Conservation (phyloP, 179 eudicot species). For the Sideroxylon spinosum region DNA sequence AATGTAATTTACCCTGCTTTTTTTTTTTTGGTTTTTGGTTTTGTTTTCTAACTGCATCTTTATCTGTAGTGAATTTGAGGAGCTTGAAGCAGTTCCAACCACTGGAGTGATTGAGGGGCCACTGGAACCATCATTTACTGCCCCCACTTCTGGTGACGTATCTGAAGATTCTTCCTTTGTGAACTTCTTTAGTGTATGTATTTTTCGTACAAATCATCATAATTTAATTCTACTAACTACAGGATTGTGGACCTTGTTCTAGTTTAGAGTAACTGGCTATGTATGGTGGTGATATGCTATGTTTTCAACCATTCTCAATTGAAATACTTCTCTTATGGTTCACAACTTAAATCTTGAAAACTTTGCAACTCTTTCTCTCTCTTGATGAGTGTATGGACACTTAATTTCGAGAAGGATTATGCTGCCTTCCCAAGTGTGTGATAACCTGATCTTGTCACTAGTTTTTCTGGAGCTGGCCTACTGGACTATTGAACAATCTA, state of each 20-base stretch:
- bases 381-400: neutral
- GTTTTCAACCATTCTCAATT: neutral
- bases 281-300: neutral
- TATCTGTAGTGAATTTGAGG: conserved; percentile 60
- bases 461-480: too few species aligned
- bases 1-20: too few species aligned
- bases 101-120: conserved; percentile 57
- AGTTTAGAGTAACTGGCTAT: neutral
- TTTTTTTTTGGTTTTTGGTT: neutral
- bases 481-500: too few species aligned
- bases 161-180: conserved; percentile 50
- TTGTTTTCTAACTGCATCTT: neutral
- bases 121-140: conserved; percentile 46
- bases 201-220: conserved; percentile 6
- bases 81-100: conserved; percentile 63
- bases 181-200: conserved; percentile 61
- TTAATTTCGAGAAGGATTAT: neutral
- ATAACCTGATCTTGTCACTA: too few species aligned
- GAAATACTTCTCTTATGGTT: neutral
- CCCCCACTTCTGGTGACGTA: conserved; percentile 32
- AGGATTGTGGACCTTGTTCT: conserved; percentile 6
- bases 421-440: too few species aligned
- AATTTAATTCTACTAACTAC: neutral
- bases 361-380: neutral
- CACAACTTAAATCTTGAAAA: too few species aligned